Conservation (phyloP, 2,329 filamentous ascomycete species). For the Curvularia eragrostidis region DNA sequence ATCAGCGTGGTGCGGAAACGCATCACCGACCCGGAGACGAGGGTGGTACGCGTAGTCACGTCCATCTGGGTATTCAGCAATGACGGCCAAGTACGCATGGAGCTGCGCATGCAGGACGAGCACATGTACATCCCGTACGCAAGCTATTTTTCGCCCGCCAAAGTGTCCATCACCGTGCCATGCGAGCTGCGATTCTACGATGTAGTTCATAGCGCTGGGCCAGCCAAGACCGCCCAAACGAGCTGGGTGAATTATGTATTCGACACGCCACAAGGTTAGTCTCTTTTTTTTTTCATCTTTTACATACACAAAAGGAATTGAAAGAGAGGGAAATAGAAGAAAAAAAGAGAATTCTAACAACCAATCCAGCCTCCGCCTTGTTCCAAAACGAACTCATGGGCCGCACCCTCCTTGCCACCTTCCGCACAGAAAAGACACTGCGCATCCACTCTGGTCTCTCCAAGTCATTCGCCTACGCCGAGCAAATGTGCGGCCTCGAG, state of each 20-base stretch:
- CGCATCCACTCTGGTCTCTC: slow-evolving; percentile 54
- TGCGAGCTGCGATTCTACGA: slow-evolving; percentile 52
- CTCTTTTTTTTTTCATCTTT: neutral
- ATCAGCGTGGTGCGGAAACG: slow-evolving; percentile 55
- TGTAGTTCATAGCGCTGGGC: slow-evolving; percentile 42
- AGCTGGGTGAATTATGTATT: slow-evolving; percentile 58
- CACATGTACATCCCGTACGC: slow-evolving; percentile 55
- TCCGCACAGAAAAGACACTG: slow-evolving; percentile 53
- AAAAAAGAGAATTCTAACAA: neutral
- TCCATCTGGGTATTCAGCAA: slow-evolving; percentile 56
- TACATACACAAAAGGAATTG: neutral
- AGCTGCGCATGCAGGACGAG: slow-evolving; percentile 53
- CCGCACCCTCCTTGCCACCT: slow-evolving; percentile 52
- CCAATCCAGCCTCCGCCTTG: slow-evolving; percentile 40
- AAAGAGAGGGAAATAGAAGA: neutral
- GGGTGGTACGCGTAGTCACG: slow-evolving; percentile 47
- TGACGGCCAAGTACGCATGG: slow-evolving; percentile 51
- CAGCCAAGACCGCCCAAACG: slow-evolving; percentile 48
- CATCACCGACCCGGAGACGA: slow-evolving; percentile 46
- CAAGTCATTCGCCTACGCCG: slow-evolving; percentile 53
- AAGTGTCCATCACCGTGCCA: slow-evolving; percentile 51
- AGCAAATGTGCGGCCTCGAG: slow-evolving; percentile 58
- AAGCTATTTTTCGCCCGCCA: slow-evolving; percentile 55
- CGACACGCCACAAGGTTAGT: slow-evolving; percentile 37
- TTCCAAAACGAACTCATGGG: slow-evolving; percentile 58